Percentiles rank a stretch among this genome's conserved stretches.
Conservation (phyloP, 306 rosid species). For the Quercus gilva region DNA sequence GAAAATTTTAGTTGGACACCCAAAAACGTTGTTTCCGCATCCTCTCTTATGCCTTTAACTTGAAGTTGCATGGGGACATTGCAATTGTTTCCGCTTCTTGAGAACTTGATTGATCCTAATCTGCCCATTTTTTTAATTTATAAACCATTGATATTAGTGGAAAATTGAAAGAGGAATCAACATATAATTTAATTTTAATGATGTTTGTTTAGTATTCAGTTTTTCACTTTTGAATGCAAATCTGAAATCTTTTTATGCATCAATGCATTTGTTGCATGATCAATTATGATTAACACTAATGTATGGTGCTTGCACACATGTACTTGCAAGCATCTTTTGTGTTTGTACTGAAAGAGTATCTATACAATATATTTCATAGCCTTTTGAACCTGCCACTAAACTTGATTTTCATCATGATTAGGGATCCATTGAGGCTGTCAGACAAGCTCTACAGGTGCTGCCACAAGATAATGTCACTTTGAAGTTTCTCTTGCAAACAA, state of each 20-base stretch:
- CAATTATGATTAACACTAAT: not conserved
- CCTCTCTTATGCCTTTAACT: not conserved
- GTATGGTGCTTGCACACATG: not conserved
- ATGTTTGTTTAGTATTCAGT: not conserved
- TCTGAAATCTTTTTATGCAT: not conserved
- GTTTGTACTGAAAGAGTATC: slow-evolving; percentile 10
- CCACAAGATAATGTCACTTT: slow-evolving; percentile 88
- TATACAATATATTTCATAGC: slow-evolving; percentile 14
- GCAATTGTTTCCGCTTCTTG: not conserved
- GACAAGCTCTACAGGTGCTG: slow-evolving; percentile 88
- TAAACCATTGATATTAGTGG: not conserved
- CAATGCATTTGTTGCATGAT: slow-evolving; percentile 9
- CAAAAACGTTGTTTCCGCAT: no score
- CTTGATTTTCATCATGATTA: slow-evolving; percentile 25
- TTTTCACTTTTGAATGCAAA: not conserved
- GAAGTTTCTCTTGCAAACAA: slow-evolving; percentile 90
- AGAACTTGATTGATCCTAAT: not conserved
- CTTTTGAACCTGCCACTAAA: slow-evolving; percentile 16
- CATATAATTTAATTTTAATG: not conserved
- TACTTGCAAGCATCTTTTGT: slow-evolving; percentile 6
- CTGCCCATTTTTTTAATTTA: not conserved
- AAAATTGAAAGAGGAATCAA: not conserved
- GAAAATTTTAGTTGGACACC: no score
- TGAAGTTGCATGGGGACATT: not conserved
- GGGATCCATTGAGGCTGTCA: slow-evolving; percentile 97